Base-by-base conservation (phyloP, 768 basidiomycete genomes). In the Suillus clintonianus region DNA sequence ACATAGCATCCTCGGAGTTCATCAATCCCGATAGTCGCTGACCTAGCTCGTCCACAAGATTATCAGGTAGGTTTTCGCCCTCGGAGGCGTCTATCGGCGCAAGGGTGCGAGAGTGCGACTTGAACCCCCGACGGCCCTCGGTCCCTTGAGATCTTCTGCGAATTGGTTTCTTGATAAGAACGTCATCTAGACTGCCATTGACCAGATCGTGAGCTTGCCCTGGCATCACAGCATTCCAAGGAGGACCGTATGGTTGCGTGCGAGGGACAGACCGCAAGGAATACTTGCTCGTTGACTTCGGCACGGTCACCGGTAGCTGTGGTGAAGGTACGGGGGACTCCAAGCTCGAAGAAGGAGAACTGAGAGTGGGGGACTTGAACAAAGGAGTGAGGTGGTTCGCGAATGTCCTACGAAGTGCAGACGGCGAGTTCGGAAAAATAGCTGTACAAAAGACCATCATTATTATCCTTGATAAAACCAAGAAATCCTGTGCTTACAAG, bases 161-260 rank as follows among this genome's bases (percentile, higher is more conserved):
- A 60, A 10, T 13, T 58, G 59, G 54, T 57, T 17, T 15, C 56
- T 57, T 27, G 24, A 57, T 57, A 41, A 57, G 24, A 41, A 57
- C 24, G 6, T 57, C 56, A 30, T 57, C 56, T 24, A 57, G 39
- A 24, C 24, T 41, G 11, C 39, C 27, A 57, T 19, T 39, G 4
- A 37, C 37, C 11, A 60, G 50, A 32, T 60, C 59, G 19, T 56
- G 30, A 34, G 4, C 6, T 24, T 54, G 41, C 15, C 63, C 47
- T 19, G 72, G 72, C 74, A 75, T 75, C 2, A 64, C 62, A 19
- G 68, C 72, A 63, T 76, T 80, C 68, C 77, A 79, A 5, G 78
- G 78, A 41, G 76, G 72, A 13, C 76, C 74, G 30, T 79, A 79
- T 5, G 78, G 78, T 19, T 79, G 77, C 13, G 79, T 79, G 19